Base-by-base conservation (phyloP, 139 green algal species). In the Klebsormidium nitens region DNA sequence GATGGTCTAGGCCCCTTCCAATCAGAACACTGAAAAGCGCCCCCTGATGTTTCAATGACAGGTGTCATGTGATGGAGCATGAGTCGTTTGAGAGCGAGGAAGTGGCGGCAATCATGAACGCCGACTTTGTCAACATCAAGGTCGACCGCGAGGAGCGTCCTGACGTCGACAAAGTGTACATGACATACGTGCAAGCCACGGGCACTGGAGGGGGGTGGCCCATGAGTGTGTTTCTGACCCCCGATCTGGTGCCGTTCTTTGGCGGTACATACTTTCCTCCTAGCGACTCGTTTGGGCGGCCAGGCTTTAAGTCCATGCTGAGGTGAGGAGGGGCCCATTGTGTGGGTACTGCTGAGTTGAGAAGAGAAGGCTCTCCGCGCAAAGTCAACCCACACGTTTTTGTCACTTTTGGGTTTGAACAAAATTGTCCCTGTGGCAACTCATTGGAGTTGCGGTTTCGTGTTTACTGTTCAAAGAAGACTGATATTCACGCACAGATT, bases 61-160 rank as follows among this genome's bases (percentile, higher is more conserved):
- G 87, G 87, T 95, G 90, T 65, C 90, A 96, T 61, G 90, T 96
- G 36, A 95, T 96, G 88, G 90, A 94, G 83, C 75, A 73, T 0
- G 91, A 96, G 77, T 87, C 69, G 23, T 96, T 96, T 85, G 88
- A 96, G 69, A 69, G 47, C 61, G 79, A 90, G 60, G 83, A 85
- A 57, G 76, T 83, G 23, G 91, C 91, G 2, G 71, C 61, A 4
- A 35, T 95, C 11, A 75, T 96, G 76, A 96, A 96, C 60, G 34
- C 81, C 1, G 23, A 81, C 60, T 95, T 95, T 81, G 75, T 95
- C 2, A 80, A 62, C 38, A 81, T 95, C 76, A 95, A 95, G 57
- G 79, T 96, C 26, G 91, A 96, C 76, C 67, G 86, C 3, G 91
- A 96, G 81, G 91, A 96, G 83, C 78, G 91, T 17, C 86, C 88